phyloP scores from a whole-genome alignment of 2,329 filamentous ascomycete species.

The Tolypocladium amazonense region DNA sequence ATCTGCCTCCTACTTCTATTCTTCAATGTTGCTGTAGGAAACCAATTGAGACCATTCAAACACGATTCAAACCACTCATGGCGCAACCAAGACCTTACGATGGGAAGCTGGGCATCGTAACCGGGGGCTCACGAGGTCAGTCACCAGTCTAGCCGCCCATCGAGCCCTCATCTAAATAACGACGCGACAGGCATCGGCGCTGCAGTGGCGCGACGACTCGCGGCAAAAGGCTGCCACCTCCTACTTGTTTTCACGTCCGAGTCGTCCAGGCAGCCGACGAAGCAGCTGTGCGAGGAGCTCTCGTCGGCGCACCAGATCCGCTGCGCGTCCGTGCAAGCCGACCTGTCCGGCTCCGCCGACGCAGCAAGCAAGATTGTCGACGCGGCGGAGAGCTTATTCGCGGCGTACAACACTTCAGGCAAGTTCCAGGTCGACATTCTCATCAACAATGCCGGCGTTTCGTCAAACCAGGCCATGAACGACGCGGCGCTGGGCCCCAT shows the following conservation, averaged over 20 bases:
- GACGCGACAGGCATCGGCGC: conserved; percentile 36
- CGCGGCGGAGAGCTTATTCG: conserved; percentile 16
- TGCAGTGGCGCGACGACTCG: conserved; percentile 45
- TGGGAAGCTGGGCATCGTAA: conserved; percentile 21
- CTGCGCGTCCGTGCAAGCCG: conserved; percentile 16
- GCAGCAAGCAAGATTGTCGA: conserved; percentile 17
- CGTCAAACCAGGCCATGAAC: conserved; percentile 53
- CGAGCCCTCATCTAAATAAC: not conserved
- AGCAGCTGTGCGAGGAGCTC: conserved; percentile 35
- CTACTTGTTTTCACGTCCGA: conserved; percentile 50
- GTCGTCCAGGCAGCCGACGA: conserved; percentile 35
- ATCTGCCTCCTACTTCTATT: not conserved
- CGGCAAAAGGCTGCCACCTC: conserved; percentile 48
- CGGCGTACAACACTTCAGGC: conserved; percentile 9
- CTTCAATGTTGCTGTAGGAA: not conserved
- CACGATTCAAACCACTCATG: conserved; percentile 4
- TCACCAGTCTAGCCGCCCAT: not conserved
- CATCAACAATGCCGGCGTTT: conserved; percentile 75
- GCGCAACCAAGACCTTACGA: conserved; percentile 15
- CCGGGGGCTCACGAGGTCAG: conserved; percentile 22
- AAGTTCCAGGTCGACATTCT: conserved; percentile 58
- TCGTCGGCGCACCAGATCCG: conserved; percentile 27
- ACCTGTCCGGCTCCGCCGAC: conserved; percentile 14
- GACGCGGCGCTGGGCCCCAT: conserved; percentile 41
- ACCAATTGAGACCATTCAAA: not conserved